A percentile compares a stretch with the other conserved stretches of the same genome.
Evolutionary conservation across 176 grass and related monocot genomes (phyloP).

Genomic region (Guadua angustifolia): DNA sequence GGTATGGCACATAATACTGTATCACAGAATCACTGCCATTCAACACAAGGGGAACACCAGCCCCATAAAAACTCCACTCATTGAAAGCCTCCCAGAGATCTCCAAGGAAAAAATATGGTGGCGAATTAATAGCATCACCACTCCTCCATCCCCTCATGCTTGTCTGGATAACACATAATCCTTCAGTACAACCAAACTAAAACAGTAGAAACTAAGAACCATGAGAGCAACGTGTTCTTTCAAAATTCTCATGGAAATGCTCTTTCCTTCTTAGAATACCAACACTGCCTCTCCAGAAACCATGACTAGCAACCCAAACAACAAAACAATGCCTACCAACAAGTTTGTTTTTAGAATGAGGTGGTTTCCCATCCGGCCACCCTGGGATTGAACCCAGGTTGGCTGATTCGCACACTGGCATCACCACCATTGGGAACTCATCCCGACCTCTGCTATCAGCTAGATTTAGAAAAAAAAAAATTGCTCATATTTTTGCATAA

Average conservation of each 20-base stretch:
- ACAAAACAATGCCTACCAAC: constrained; percentile 6
- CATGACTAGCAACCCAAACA: neutral
- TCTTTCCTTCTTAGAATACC: neutral
- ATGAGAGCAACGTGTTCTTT: neutral
- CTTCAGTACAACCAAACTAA: neutral
- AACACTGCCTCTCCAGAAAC: neutral
- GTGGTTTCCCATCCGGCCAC: neutral
- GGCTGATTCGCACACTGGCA: no score
- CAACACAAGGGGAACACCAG: constrained; percentile 62
- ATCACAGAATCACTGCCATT: no score
- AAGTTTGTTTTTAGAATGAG: neutral
- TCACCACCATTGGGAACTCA: neutral
- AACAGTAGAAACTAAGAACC: neutral
- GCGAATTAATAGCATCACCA: constrained; percentile 44
- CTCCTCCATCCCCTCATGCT: constrained; percentile 56
- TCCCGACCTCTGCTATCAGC: neutral
- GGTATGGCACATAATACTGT: no score
- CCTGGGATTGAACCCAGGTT: neutral
- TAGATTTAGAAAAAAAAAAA: neutral
- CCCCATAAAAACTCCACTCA: constrained; percentile 91
- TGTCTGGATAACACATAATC: constrained; percentile 7
- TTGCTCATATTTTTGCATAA: neutral
- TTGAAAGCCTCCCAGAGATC: constrained; percentile 90
- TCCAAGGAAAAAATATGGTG: constrained; percentile 64
- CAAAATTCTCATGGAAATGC: neutral